Evolutionary conservation across 495 filamentous ascomycete species (phyloP).

Genomic region (Ramalina intermedia): DNA sequence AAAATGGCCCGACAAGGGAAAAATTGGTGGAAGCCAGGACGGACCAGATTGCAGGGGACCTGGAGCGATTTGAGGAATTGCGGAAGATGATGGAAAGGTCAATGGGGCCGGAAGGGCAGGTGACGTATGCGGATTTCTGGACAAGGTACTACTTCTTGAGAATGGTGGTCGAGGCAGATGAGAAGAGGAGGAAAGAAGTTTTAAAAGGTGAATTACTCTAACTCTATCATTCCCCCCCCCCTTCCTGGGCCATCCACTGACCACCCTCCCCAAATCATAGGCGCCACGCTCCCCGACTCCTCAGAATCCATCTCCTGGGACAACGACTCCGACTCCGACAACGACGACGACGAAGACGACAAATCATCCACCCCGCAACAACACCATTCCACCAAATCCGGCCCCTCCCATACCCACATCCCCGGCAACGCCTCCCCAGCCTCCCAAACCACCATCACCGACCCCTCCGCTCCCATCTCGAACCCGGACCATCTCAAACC

Average conservation of each 20-base stretch:
- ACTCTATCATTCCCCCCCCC: slow-evolving; percentile 3
- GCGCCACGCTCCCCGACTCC: slow-evolving; percentile 44
- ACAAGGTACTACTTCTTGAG: slow-evolving; percentile 89
- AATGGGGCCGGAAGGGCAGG: slow-evolving; percentile 65
- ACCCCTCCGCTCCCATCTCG: slow-evolving; percentile 16
- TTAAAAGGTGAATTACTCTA: slow-evolving; percentile 58
- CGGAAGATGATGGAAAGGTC: slow-evolving; percentile 79
- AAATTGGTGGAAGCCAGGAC: slow-evolving; percentile 58
- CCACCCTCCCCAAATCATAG: slow-evolving; percentile 18
- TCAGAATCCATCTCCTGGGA: slow-evolving; percentile 72
- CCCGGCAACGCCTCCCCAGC: slow-evolving; percentile 37
- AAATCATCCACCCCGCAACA: slow-evolving; percentile 33
- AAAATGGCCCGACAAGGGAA: slow-evolving; percentile 38
- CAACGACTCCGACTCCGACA: slow-evolving; percentile 47
- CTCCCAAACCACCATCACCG: slow-evolving; percentile 24
- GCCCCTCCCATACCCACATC: not conserved
- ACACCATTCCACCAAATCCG: slow-evolving; percentile 1
- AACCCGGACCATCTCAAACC: slow-evolving; percentile 9
- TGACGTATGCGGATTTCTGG: slow-evolving; percentile 87
- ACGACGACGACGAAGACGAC: slow-evolving; percentile 34
- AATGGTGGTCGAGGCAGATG: slow-evolving; percentile 89
- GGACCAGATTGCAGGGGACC: slow-evolving; percentile 63
- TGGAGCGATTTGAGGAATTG: slow-evolving; percentile 81
- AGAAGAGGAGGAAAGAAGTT: slow-evolving; percentile 77
- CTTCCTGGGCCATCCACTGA: not conserved